A percentile compares a stretch with the other conserved stretches of the same genome.
Conservation (phyloP, 371 early-diverging fungal genomes). For the Catenaria anguillulae region DNA sequence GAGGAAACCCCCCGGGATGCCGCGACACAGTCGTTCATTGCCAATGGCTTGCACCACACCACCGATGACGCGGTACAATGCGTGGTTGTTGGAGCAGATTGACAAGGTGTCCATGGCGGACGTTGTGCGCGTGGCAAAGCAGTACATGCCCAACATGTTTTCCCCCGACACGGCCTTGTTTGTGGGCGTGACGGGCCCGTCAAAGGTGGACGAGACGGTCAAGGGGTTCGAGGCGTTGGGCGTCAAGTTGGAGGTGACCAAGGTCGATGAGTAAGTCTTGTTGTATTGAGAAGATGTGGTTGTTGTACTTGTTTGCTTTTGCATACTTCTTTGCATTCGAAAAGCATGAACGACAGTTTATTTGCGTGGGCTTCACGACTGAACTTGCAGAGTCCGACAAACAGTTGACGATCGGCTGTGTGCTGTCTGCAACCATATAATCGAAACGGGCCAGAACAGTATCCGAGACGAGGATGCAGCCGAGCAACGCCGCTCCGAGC, state of each 20-base stretch:
- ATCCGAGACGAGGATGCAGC: too few species aligned
- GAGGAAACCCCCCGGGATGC: slow-evolving; percentile 42
- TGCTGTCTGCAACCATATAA: too few species aligned
- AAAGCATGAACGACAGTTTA: too few species aligned
- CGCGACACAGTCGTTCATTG: slow-evolving; percentile 41
- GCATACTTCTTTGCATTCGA: too few species aligned
- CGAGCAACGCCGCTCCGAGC: too few species aligned
- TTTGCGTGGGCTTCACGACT: too few species aligned
- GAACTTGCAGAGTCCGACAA: too few species aligned
- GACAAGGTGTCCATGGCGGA: slow-evolving; percentile 31
- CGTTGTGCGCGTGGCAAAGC: slow-evolving; percentile 22
- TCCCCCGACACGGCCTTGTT: slow-evolving; percentile 32
- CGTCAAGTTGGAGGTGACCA: neutral
- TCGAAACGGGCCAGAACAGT: too few species aligned
- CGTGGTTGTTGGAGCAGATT: slow-evolving; percentile 25
- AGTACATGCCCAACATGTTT: slow-evolving; percentile 39
- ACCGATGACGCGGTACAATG: slow-evolving; percentile 20
- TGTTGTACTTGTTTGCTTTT: too few species aligned
- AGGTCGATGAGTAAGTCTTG: neutral
- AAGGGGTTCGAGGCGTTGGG: slow-evolving; percentile 11
- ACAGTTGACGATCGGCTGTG: too few species aligned
- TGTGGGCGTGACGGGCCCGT: slow-evolving; percentile 36
- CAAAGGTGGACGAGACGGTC: slow-evolving; percentile 29
- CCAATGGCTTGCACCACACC: slow-evolving; percentile 29
- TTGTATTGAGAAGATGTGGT: too few species aligned